These are phyloP conservation scores for Fusarium cyanostomum DNA, from an alignment of 2,329 filamentous ascomycete species.

Conservation along the genomic window DNA sequence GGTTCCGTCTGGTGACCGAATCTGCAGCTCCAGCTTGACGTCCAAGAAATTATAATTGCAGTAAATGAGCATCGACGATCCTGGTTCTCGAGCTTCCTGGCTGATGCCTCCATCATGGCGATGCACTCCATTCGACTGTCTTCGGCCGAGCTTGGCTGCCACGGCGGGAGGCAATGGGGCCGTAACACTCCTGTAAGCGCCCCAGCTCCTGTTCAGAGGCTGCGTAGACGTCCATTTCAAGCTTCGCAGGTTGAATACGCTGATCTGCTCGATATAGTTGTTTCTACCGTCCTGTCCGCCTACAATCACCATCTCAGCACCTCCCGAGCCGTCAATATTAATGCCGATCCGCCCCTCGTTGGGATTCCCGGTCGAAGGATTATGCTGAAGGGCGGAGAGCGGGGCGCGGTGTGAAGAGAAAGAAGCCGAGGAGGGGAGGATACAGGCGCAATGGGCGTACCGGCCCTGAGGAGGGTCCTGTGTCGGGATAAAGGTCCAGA, in stretches of 20 bases:
- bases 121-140: constrained; percentile 55
- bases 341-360: constrained; percentile 91
- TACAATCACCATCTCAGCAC: constrained; percentile 96
- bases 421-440: constrained; percentile 85
- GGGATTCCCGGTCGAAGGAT: constrained; percentile 81
- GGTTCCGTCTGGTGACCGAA: constrained; percentile 83
- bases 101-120: constrained; percentile 59
- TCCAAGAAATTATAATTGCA: constrained; percentile 99
- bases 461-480: constrained; percentile 88
- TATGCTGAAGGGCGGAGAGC: constrained; percentile 87
- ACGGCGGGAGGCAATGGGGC: constrained; percentile 78
- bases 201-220: constrained; percentile 88
- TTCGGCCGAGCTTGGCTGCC: constrained; percentile 72
- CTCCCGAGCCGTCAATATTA: constrained; percentile 87
- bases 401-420: constrained; percentile 88
- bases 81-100: constrained; percentile 64
- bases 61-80: constrained; percentile 90
- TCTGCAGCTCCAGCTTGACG: constrained; percentile 93
- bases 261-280: constrained; percentile 98
- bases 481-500: constrained; percentile 85
- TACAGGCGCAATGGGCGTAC: constrained; percentile 95
- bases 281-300: constrained; percentile 98
- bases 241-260: constrained; percentile 94
- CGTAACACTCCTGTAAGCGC: constrained; percentile 95
- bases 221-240: constrained; percentile 95